Base-by-base conservation (phyloP, 2,329 filamentous ascomycete species). In the Tolypocladium capitatum region DNA sequence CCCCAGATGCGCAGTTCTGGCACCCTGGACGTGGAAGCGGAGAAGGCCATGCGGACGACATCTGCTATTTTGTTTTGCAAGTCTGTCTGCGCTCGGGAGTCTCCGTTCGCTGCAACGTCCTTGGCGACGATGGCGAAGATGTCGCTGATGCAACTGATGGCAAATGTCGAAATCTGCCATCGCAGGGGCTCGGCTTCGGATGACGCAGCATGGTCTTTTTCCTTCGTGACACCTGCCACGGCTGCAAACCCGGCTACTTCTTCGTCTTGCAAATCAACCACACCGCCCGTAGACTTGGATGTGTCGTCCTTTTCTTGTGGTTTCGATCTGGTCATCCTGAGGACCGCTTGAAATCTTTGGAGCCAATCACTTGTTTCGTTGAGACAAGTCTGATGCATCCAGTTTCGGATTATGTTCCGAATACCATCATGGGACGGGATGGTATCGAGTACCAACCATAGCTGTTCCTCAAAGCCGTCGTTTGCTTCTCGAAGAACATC, bases 101-200 rank as follows among this genome's bases (percentile, higher is more conserved):
- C 84, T 32, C 86, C 85, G 51, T 89, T 84, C 30, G 83, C 79
- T 20, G 85, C 74, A 24, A 87, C 80, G 48, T 92, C 86, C 63
- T 89, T 91, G 51, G 78, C 80, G 28, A 94, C 80, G 48, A 91
- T 77, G 38, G 75, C 69, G 54, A 97, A 83, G 21, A 97, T 78
- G 53, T 95, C 88, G 53, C 81, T 83, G 41, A 98, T 74, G 60
- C 89, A 89, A 55, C 84, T 81, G 79, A 98, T 90, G 13, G 89
- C 90, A 66, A 97, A 97, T 1, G 89, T 89, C 32, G 87, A 82
- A 7, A 95, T 91, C 63, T 98, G 92, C 92, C 92, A 98, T 55
- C 89, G 82, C 51, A 98, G 72, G 14, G 92, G 79, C 62, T 98
- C 92, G 57, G 94, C 89, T 20, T 89, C 83, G 9, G 81, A 68